phyloP scores from a whole-genome alignment of 345 rosid genomes.

The Gossypioides kirkii region DNA sequence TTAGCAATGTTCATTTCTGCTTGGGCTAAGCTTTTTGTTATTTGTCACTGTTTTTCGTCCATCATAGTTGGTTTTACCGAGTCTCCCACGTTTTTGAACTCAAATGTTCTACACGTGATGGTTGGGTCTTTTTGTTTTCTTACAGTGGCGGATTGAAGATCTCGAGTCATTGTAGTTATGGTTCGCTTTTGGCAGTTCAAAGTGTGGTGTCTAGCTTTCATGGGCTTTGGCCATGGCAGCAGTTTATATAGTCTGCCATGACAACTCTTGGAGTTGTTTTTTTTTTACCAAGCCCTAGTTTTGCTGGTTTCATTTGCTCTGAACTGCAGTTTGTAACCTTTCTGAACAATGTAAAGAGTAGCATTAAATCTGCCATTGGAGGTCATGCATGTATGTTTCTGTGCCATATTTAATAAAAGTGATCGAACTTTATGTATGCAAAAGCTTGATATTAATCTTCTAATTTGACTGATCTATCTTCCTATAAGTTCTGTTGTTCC shows the following conservation, averaged over 20 bases:
- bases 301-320: slow-evolving; percentile 28
- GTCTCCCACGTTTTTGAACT: slow-evolving; percentile 25
- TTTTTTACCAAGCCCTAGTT: slow-evolving; percentile 29
- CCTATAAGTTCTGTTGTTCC: not conserved
- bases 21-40: slow-evolving; percentile 21
- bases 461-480: not conserved
- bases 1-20: slow-evolving; percentile 6
- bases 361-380: slow-evolving; percentile 20
- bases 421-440: not conserved
- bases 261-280: slow-evolving; percentile 35
- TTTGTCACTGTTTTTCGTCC: slow-evolving; percentile 3
- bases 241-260: slow-evolving; percentile 35
- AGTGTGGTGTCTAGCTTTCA: slow-evolving; percentile 27
- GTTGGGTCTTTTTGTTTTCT: slow-evolving; percentile 30
- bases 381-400: slow-evolving; percentile 22
- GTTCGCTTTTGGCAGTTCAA: slow-evolving; percentile 22
- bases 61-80: slow-evolving; percentile 11
- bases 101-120: slow-evolving; percentile 25
- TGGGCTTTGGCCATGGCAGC: slow-evolving; percentile 46
- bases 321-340: slow-evolving; percentile 28
- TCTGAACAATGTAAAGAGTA: slow-evolving; percentile 22
- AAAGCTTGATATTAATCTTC: not conserved
- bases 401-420: slow-evolving; percentile 15
- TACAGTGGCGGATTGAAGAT: slow-evolving; percentile 18
- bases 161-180: slow-evolving; percentile 6